Evolutionary conservation across 176 grass and related monocot genomes (phyloP), one percentile per base, ranked within the genome.

Genomic region (Rhipidocladum racemiflorum): DNA sequence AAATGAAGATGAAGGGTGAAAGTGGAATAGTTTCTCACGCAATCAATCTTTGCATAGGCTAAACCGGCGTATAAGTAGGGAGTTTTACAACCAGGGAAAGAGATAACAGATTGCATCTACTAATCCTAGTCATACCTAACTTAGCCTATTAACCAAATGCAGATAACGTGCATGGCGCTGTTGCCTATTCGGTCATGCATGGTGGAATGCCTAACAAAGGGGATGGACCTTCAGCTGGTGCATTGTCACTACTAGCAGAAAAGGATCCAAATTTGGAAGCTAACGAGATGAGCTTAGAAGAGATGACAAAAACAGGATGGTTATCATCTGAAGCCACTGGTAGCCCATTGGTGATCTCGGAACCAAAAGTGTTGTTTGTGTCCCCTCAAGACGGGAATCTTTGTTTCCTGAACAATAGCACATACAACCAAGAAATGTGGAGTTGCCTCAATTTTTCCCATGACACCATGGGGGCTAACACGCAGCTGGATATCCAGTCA

Each of bases 311-410:
- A 75, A 55, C 34, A 84, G 46, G 38, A 20, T 24, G 29, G 62
- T 76, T 78, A 51, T 44, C 80, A 73, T 78, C 77, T 85, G 77
- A 65, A 78, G 49, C 66, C 62, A 53, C 67, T 10, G 85, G 59
- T 21, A 68, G 35, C 2, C 8, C 32, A 1, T 56, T 64, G 77
- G 30, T 9, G 69, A 59, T 78, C 16, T 20, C 86, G 7, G 88
- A 92, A 53, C 92, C 87, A n/a, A 88, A 82, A 74, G 61, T 83
- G 13, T 66, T 92, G 17, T 85, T 89, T 76, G 68, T 94, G 63
- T 91, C 87, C 51, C 95, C 92, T 7, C 56, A 78, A 51, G 85
- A 88, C 8, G 83, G 90, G 83, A 86, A 80, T 74, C 68, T 92
- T 59, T 86, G 81, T 78, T 91, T 87, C 65, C 49, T 75, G 82